Evolutionary conservation across 495 filamentous ascomycete species (phyloP), one percentile per base, ranked within the genome.

Genomic region (Aspergillus affinis): DNA sequence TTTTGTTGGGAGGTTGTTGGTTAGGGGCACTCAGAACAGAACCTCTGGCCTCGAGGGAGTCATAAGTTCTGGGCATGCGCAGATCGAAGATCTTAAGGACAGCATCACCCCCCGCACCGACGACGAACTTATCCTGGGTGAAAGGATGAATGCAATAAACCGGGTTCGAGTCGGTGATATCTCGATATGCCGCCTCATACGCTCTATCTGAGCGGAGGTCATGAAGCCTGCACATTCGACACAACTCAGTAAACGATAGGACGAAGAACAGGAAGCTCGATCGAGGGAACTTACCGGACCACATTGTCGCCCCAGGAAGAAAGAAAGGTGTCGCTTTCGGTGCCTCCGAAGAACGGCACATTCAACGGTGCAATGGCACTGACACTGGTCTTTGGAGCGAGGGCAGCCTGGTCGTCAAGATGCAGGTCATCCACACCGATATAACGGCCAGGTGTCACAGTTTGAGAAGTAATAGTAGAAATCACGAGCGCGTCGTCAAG

Each of bases 61-160:
- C 72, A 68, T 81, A 83, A 6, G 70, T 73, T 8, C 78, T 82
- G 10, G 71, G 68, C 73, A 86, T 77, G 44, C 87, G 83, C 36
- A 90, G 68, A 64, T 90, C 86, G 59, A 88, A 90, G 2, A 88
- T 66, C 62, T 89, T 89, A 9, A 90, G 67, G 17, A 87, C 64
- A 48, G 78, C 80, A 63, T 88, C 80, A 10, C 77, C 77, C 10
- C 78, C 78, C 1, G 78, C 78, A 18, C 86, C 87, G 18, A 80
- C 82, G 15, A 88, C 59, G 60, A 90, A 81, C 6, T 78, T 74
- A 61, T 87, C 78, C 20, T 78, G 75, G 13, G 80, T 81, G 60
- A 87, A 75, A 0, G 82, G 70, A 2, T 81, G 78, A 12, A 90
- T 75, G 46, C 84, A 84, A 69, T 87, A 89, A 17, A 88, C 79